These are phyloP conservation scores for Oehlia diaphana DNA, from an alignment of 192 early-diverging fungal genomes.

Conservation along the genomic window DNA sequence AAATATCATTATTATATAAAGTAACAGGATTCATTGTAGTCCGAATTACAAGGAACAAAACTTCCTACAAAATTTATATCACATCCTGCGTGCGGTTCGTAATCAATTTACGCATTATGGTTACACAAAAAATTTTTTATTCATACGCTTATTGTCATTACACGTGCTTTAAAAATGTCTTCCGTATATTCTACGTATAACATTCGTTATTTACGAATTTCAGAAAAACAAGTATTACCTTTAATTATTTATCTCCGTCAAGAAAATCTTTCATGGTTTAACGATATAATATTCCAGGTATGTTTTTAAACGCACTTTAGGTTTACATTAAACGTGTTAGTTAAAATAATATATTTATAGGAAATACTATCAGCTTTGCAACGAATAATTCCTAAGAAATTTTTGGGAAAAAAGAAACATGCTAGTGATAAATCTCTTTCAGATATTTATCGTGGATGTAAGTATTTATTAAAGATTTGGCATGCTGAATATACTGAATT, in stretches of 20 bases:
- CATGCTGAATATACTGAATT: not conserved
- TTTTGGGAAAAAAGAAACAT: slow-evolving; percentile 7
- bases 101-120: no score
- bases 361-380: slow-evolving; percentile 20
- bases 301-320: no score
- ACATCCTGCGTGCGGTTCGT: no score
- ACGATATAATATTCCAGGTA: slow-evolving; percentile 22
- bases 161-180: not conserved
- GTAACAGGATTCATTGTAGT: not conserved
- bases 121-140: no score
- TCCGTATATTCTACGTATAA: not conserved
- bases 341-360: not conserved
- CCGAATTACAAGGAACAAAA: no score
- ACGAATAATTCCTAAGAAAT: slow-evolving; percentile 15
- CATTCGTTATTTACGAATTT: slow-evolving; percentile 20
- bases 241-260: slow-evolving; percentile 11
- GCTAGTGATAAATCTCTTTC: not conserved
- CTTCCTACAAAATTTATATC: no score
- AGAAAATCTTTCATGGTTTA: slow-evolving; percentile 20
- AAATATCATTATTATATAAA: not conserved
- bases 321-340: not conserved
- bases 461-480: not conserved
- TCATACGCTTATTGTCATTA: no score
- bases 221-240: slow-evolving; percentile 20
- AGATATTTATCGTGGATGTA: slow-evolving; percentile 14